These are phyloP conservation scores for Pseudogymnoascus sp. DNA, from an alignment of 2,329 filamentous ascomycete species.

Conservation along the genomic window DNA sequence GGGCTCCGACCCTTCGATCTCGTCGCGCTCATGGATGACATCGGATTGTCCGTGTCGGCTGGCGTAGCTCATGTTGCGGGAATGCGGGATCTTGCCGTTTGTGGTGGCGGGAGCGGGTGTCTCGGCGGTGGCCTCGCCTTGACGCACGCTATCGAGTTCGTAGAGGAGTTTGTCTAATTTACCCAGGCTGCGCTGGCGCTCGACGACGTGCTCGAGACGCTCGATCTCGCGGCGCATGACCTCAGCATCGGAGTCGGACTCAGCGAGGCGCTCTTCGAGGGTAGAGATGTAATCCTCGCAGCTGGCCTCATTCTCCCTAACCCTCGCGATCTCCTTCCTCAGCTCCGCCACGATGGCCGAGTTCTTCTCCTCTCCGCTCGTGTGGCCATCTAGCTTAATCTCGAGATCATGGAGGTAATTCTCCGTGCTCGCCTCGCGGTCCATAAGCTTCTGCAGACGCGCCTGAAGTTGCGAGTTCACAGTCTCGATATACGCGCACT, in stretches of 20 bases:
- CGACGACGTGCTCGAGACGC: conserved; percentile 86
- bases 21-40: conserved; percentile 47
- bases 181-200: conserved; percentile 88
- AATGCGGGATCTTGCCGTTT: conserved; percentile 43
- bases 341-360: conserved; percentile 77
- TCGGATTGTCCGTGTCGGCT: conserved; percentile 47
- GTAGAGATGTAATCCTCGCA: conserved; percentile 97
- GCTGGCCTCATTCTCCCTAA: conserved; percentile 81
- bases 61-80: conserved; percentile 44
- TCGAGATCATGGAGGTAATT: conserved; percentile 90
- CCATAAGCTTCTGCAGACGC: conserved; percentile 85
- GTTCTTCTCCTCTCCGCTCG: conserved; percentile 88
- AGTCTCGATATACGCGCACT: conserved; percentile 86
- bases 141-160: conserved; percentile 74
- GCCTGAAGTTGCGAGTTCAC: conserved; percentile 84
- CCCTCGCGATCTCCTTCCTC: conserved; percentile 80
- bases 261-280: conserved; percentile 86
- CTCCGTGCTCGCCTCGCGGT: conserved; percentile 86
- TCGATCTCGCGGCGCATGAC: conserved; percentile 96
- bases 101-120: conserved; percentile 28
- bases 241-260: conserved; percentile 92
- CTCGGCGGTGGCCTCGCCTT: conserved; percentile 31
- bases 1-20: conserved; percentile 18
- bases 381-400: conserved; percentile 80
- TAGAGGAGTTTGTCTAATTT: conserved; percentile 89